Conservation (phyloP, 2,329 filamentous ascomycete genomes). For the Verticillium dahliae region DNA sequence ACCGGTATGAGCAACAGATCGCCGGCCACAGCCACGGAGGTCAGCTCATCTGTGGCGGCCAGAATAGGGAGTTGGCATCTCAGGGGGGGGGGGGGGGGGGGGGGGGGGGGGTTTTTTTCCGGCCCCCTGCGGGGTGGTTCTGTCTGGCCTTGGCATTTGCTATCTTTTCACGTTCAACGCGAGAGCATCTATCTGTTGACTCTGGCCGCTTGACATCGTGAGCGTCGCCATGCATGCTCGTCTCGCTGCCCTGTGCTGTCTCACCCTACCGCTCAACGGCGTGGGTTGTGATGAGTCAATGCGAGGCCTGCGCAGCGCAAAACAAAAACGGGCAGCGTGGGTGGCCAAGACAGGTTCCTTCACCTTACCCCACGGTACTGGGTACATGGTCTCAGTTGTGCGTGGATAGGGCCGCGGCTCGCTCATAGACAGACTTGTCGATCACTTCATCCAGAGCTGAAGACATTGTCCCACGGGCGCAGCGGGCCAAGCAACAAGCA, state of each 20-base stretch:
- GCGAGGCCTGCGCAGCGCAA: background rate
- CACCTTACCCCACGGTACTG: no score
- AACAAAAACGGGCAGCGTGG: background rate
- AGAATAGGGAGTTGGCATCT: background rate
- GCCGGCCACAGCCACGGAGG: background rate
- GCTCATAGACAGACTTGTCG: no score
- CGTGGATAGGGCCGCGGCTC: no score
- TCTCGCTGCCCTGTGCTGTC: background rate
- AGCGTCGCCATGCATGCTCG: no score
- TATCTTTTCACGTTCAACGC: no score
- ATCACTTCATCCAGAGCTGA: background rate
- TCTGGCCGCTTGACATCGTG: no score
- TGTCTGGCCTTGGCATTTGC: background rate
- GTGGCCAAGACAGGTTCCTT: background rate
- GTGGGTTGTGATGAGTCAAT: background rate
- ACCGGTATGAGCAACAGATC: background rate
- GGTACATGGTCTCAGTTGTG: no score
- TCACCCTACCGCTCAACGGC: background rate
- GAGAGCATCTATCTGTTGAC: background rate
- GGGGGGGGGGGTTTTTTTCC: no score
- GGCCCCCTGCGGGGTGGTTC: no score
- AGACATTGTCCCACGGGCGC: background rate
- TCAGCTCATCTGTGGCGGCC: background rate
- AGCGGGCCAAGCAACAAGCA: background rate
- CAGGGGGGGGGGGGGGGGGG: no score